These are phyloP conservation scores for Gossypium ekmanianum DNA, from an alignment of 345 rosid genomes.

Conservation along the genomic window DNA sequence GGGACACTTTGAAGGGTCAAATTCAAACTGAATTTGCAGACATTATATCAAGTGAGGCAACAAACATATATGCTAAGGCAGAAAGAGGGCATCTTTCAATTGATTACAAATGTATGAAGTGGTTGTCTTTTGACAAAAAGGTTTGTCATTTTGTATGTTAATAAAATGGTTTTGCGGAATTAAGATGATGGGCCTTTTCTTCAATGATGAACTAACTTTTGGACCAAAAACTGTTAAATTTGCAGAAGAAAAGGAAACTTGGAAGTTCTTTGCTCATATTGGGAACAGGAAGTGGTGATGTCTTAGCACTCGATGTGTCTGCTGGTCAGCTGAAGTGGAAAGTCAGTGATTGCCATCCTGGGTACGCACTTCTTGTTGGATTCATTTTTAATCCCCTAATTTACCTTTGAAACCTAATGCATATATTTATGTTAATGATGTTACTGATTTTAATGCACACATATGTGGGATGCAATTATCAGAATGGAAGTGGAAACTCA, in stretches of 20 bases:
- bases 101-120: conserved; percentile 72
- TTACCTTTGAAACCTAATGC: neutral
- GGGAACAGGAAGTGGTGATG: conserved; percentile 92
- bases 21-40: conserved; percentile 62
- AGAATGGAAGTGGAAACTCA: neutral
- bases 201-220: neutral
- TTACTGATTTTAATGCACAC: no score
- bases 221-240: conserved; percentile 6
- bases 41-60: conserved; percentile 34
- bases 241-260: conserved; percentile 66
- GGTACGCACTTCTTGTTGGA: conserved; percentile 43
- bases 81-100: conserved; percentile 58
- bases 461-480: neutral
- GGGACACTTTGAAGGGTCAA: conserved; percentile 60
- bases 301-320: conserved; percentile 87
- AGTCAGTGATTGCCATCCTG: conserved; percentile 85
- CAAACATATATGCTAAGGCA: conserved; percentile 25
- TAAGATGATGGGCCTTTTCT: neutral
- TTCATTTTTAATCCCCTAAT: neutral
- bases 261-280: conserved; percentile 50
- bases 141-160: conserved; percentile 20
- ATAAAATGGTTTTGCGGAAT: conserved; percentile 10
- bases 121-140: conserved; percentile 51
- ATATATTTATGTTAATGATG: neutral
- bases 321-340: conserved; percentile 92